Base-by-base conservation (phyloP, 331 rosid genomes). In the Prunus yedoensis region DNA sequence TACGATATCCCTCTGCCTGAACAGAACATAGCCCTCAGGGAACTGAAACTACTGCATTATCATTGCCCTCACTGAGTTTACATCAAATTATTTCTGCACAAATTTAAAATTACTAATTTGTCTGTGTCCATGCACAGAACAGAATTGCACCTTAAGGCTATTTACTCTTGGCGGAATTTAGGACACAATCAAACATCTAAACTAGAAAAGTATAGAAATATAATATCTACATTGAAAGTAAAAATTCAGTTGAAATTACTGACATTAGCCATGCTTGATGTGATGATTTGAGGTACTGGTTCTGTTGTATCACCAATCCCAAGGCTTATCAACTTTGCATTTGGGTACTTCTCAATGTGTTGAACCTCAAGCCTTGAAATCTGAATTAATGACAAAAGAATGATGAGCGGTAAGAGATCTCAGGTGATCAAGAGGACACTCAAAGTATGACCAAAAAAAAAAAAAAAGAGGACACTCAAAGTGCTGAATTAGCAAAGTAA, bases 221-320 rank as follows among this genome's bases (percentile, higher is more conserved):
- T 50, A 13, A 15, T 21, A 7, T 8, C 38, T 66, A 45, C 25
- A 23, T 15, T 46, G n/a, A 46, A n/a, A 2, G 10, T 38, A 38
- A 21, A 73, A 62, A 17, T 52, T 16, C 35, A 62, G 18, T 69
- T 73, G 16, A n/a, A 45, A 73, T 27, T 66, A 88, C 95, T 77
- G 77, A 88, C 96, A 81, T 85, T 82, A 20, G 81, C 74, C 96
- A 89, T 89, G 77, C 81, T 75, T 47, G 96, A 82, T 38, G 92
- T 82, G 75, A 91, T 83, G 74, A 84, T 49, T 45, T 81, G 59
- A 70, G 93, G 94, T 23, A 91, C 71, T n/a, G 91, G 96, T 77
- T 87, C 75, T 65, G 96, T 85, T 46, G 96, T 91, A 68, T 89
- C 93, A 57, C 96, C 93, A 75, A 89, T 69, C 62, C 93, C 93